Base-by-base conservation (phyloP, 75 land plant species). In the Azolla pinnata region DNA sequence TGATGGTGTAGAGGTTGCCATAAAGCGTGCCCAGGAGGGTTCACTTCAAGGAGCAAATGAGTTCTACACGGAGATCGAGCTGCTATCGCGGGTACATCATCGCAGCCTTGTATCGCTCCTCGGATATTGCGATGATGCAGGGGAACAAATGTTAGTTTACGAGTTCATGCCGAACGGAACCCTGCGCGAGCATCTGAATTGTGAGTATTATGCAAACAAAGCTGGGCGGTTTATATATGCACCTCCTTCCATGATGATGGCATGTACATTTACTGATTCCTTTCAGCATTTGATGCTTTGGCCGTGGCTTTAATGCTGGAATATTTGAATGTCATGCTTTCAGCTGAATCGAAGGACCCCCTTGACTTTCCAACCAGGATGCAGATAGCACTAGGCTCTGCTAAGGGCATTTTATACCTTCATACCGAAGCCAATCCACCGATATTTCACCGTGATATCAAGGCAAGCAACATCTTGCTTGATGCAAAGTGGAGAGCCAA, bases 401-500 rank as follows among this genome's bases (percentile, higher is more conserved):
- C 86, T 21, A 76, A 56, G 57, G 79, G 79, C 30, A 85, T 82
- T 29, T 75, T 80, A 5, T 88, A 88, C 56, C 73, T 82, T 50
- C 90, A 90, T 65, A 80, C 75, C 0, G 90, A 86, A 61, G 91
- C 87, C 38, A 51, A 86, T 50, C 91, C 96, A 28, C 87, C 96
- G 16, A 81, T 90, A 23, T 78, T 81, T 50, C 96, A 90, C 57
- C 72, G 96, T 14, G 91, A 86, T 68, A 81, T 86, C 56, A 90
- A 90, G 70, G 81, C 91, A 16, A 90, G 61, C 67, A 90, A 90
- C 54, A 83, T 90, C 40, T 64, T 90, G 52, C 50, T 90, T 62
- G 91, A 90, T 53, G 61, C 72, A 18, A 81, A 64, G 20, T 34
- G 77, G 5, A 77, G 19, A 20, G 72, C 87, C 5, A 86, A 77